Evolutionary conservation across 495 filamentous ascomycete species (phyloP).

Genomic region (Aspergillus heteromorphus): DNA sequence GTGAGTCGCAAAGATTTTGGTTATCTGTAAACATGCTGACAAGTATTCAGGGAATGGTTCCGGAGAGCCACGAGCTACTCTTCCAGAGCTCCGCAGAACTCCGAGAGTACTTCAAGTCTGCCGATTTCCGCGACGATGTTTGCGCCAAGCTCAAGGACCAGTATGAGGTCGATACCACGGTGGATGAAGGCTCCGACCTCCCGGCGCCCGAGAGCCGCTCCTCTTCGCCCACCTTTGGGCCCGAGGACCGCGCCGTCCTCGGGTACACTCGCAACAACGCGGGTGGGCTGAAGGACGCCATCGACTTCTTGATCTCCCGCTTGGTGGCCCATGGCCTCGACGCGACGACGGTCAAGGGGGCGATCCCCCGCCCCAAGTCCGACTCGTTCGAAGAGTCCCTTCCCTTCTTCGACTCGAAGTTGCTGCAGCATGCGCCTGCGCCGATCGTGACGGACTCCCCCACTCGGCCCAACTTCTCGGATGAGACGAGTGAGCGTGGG

Average conservation of each 20-base stretch:
- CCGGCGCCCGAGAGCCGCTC: constrained; percentile 29
- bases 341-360: constrained; percentile 79
- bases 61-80: constrained; percentile 86
- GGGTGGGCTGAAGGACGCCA: constrained; percentile 89
- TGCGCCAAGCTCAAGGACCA: constrained; percentile 79
- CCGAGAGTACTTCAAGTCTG: constrained; percentile 69
- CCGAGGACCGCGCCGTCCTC: constrained; percentile 54
- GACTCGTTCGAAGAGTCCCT: constrained; percentile 97
- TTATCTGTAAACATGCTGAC: constrained; percentile 20
- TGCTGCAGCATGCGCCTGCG: constrained; percentile 83
- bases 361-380: constrained; percentile 92
- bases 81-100: constrained; percentile 69
- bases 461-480: constrained; percentile 67
- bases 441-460: constrained; percentile 79
- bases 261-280: constrained; percentile 96
- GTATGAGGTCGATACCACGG: constrained; percentile 80
- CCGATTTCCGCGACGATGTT: constrained; percentile 71
- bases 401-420: constrained; percentile 92
- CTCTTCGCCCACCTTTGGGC: constrained; percentile 28
- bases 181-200: constrained; percentile 47
- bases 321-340: constrained; percentile 81
- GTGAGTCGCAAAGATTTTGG: constrained; percentile 27
- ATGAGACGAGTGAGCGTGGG: constrained; percentile 72
- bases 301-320: constrained; percentile 83
- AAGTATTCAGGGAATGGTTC: constrained; percentile 74